Conservation (phyloP, 1,284 basidiomycete species). For the Xerocomus nothofagi region DNA sequence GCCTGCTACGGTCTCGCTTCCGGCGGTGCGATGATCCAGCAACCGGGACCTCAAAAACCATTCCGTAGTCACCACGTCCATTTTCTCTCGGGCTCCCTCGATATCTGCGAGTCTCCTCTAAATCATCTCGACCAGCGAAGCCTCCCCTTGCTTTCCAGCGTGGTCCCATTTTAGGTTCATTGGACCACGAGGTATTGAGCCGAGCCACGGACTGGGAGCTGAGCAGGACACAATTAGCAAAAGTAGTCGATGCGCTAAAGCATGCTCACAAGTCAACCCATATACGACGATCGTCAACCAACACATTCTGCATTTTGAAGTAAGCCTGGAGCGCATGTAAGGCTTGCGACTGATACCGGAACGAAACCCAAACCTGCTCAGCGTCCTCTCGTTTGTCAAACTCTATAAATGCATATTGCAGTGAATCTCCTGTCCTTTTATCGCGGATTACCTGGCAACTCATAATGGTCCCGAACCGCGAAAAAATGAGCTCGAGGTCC, state of each 20-base stretch:
- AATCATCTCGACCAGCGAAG: constrained; percentile 69
- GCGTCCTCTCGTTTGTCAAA: constrained; percentile 93
- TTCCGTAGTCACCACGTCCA: constrained; percentile 50
- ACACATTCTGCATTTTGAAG: constrained; percentile 99
- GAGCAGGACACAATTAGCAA: constrained; percentile 22
- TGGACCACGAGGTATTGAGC: constrained; percentile 72
- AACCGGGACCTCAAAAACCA: constrained; percentile 71
- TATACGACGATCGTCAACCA: constrained; percentile 98
- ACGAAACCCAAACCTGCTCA: constrained; percentile 67
- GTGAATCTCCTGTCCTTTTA: constrained; percentile 91
- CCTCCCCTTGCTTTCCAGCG: constrained; percentile 41
- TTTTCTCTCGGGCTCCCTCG: constrained; percentile 42
- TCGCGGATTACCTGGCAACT: constrained; percentile 97
- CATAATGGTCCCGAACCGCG: constrained; percentile 92
- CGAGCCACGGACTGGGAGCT: constrained; percentile 90
- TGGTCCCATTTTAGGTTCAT: constrained; percentile 61
- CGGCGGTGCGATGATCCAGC: constrained; percentile 20
- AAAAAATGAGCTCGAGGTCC: constrained; percentile 97
- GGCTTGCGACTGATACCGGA: background rate
- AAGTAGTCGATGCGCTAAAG: background rate
- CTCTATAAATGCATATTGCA: constrained; percentile 99
- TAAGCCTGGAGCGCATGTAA: constrained; percentile 65
- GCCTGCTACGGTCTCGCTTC: constrained; percentile 24
- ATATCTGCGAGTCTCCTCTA: constrained; percentile 69
- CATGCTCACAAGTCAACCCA: constrained; percentile 89